These are phyloP conservation scores for Talaromyces proteolyticus DNA, from an alignment of 495 filamentous ascomycete genomes.

Conservation along the genomic window DNA sequence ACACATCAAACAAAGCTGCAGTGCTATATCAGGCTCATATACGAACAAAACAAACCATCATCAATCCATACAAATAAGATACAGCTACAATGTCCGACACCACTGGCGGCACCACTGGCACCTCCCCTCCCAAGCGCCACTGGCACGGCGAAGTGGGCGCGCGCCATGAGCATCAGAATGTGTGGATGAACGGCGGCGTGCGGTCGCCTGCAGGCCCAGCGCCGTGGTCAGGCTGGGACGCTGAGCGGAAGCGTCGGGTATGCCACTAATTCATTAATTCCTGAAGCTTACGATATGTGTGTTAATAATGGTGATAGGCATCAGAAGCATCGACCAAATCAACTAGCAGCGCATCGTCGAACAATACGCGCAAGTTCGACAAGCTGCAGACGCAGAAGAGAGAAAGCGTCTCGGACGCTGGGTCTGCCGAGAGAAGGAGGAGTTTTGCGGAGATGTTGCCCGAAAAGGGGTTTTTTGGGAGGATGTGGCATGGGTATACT, in stretches of 20 bases:
- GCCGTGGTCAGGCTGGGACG: constrained; percentile 18
- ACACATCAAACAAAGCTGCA: too few species aligned
- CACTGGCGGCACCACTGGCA: constrained; percentile 17
- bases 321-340: constrained; percentile 21
- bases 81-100: constrained; percentile 14
- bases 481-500: constrained; percentile 50
- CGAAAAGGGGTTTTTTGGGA: constrained; percentile 38
- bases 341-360: constrained; percentile 2
- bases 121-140: constrained; percentile 19
- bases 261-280: not conserved
- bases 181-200: constrained; percentile 34
- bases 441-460: constrained; percentile 45
- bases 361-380: constrained; percentile 37
- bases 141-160: constrained; percentile 36
- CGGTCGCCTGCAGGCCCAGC: constrained; percentile 7
- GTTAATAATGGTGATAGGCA: constrained; percentile 7
- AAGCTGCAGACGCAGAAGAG: constrained; percentile 48
- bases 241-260: constrained; percentile 11
- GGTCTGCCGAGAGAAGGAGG: constrained; percentile 29
- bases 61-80: not conserved
- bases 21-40: not conserved
- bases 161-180: constrained; percentile 37
- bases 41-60: not conserved
- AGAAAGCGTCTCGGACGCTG: constrained; percentile 28
- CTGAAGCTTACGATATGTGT: not conserved